Base-by-base conservation (phyloP, 1,139 yeast species). In the Candida neerlandica region DNA sequence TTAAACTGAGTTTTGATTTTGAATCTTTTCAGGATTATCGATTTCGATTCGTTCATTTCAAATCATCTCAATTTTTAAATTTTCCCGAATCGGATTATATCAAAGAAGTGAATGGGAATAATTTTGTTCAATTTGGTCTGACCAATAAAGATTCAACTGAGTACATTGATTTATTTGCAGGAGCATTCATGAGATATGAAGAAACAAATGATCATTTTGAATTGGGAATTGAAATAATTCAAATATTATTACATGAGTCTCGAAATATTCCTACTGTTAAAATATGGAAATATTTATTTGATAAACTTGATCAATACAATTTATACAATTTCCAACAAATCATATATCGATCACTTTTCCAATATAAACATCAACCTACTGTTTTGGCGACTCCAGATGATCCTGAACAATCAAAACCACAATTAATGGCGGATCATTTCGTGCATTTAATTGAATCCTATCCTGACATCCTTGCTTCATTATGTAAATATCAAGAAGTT, bases 11-110 rank as follows among this genome's bases (percentile, higher is more conserved):
- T 10, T 56, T 54, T 37, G 39, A 50, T 15, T 71, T 70, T 50
- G 57, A 56, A 46, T 66, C 69, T 0, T 29, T 55, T 15, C 49
- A 48, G 23, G 46, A 47, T 10, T 56, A 54, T 40, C 43, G 60
- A 30, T 15, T 11, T 4, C 43, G 47, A n/a, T 57, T 57, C 19
- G 43, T 46, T 30, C 52, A 65, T 47, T 62, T 58, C 56, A 70
- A 69, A 48, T 67, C 77, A 1, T 69, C 71, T 0, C 69, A 70
- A 33, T 63, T 62, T 56, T 57, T 71, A 27, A 72, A 67, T 46
- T 69, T 70, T 47, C 64, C 65, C 38, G 68, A 69, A 16, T 32
- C 50, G 1, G 56, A 54, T 34, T 21, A 44, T n/a, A n/a, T 27
- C 5, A 39, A 37, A 11, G 42, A 46, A 29, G 21, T 49, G n/a